These are phyloP conservation scores for Scutellaria galericulata DNA, from an alignment of 257 asterid species.

Conservation along the genomic window DNA sequence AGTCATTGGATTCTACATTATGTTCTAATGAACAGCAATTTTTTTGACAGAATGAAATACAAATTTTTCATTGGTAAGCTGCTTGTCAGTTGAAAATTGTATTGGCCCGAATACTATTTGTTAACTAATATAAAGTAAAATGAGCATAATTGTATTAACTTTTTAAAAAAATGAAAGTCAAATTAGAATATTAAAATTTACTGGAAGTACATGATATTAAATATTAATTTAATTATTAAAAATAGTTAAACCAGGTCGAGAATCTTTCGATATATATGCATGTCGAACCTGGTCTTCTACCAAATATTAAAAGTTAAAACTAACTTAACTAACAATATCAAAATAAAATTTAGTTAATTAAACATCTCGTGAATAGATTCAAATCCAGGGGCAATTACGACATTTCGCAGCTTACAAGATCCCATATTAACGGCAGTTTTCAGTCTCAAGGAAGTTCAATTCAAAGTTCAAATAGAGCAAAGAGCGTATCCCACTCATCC, in stretches of 20 bases:
- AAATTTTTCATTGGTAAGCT: background rate
- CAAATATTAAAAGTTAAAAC: too few species aligned
- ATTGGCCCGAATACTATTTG: background rate
- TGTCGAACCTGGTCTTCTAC: too few species aligned
- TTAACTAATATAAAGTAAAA: too few species aligned
- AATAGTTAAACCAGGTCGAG: too few species aligned
- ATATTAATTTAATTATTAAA: too few species aligned
- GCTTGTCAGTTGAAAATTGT: background rate
- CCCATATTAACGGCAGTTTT: conserved; percentile 10
- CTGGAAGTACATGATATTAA: too few species aligned
- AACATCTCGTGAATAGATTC: conserved; percentile 36
- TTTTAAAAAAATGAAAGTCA: too few species aligned
- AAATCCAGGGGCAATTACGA: conserved; percentile 35
- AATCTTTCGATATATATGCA: too few species aligned
- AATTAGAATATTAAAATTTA: too few species aligned
- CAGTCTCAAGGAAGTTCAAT: conserved; percentile 18
- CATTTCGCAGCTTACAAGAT: background rate
- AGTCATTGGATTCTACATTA: conserved; percentile 6
- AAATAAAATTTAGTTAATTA: background rate
- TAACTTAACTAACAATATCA: too few species aligned
- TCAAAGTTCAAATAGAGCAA: background rate
- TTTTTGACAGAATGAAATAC: too few species aligned
- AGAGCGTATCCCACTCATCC: conserved; percentile 28
- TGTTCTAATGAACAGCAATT: background rate
- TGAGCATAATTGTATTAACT: too few species aligned